Conservation (phyloP, 176 grass and related monocot species). For the Carex cristatella region DNA sequence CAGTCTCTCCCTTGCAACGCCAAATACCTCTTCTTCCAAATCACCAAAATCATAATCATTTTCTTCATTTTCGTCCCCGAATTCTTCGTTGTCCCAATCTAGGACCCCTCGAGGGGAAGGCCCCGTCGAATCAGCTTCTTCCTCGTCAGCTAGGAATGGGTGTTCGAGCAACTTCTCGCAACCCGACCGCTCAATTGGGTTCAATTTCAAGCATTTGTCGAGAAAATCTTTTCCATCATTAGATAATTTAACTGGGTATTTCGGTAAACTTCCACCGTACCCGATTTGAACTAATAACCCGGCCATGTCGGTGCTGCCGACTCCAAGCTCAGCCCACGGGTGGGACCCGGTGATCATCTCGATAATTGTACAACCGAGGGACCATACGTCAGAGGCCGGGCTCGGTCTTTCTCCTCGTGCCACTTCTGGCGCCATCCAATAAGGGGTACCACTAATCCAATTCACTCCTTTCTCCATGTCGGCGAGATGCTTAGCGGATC, state of each 20-base stretch:
- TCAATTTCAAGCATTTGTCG: constrained; percentile 64
- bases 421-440: constrained; percentile 94
- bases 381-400: constrained; percentile 76
- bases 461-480: background rate
- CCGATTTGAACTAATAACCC: constrained; percentile 51
- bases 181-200: constrained; percentile 53
- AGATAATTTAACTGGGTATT: constrained; percentile 39
- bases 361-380: constrained; percentile 81
- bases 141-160: constrained; percentile 42
- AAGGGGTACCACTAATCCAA: constrained; percentile 38
- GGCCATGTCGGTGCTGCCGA: constrained; percentile 29
- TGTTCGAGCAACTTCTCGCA: constrained; percentile 61
- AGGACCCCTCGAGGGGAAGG: constrained; percentile 68
- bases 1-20: constrained; percentile 28
- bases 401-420: constrained; percentile 46
- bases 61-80: constrained; percentile 13
- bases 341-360: constrained; percentile 63
- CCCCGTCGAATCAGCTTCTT: background rate
- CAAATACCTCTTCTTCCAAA: background rate
- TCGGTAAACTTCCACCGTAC: constrained; percentile 44
- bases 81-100: constrained; percentile 37
- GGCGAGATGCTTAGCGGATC: constrained; percentile 40
- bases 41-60: background rate
- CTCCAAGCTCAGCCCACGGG: constrained; percentile 50
- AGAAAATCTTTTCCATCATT: constrained; percentile 58